phyloP scores from a whole-genome alignment of 768 basidiomycete species.

The Leccinum arenicola region DNA sequence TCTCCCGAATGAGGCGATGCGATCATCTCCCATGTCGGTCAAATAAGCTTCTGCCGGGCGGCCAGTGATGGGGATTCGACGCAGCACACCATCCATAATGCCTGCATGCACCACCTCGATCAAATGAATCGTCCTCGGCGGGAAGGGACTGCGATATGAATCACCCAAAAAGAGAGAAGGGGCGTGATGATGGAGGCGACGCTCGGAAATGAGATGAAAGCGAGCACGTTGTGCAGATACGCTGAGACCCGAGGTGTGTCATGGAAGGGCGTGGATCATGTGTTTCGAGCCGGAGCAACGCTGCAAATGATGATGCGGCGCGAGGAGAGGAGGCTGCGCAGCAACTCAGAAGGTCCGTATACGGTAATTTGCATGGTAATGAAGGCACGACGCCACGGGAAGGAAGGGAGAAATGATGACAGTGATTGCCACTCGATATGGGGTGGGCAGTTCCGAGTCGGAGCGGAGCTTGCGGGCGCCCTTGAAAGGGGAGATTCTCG shows the following conservation, averaged over 20 bases:
- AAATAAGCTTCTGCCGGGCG: constrained; percentile 1
- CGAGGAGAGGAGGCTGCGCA: constrained; percentile 20
- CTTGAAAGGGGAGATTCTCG: constrained; percentile 4
- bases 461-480: constrained; percentile 22
- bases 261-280: constrained; percentile 18
- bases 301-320: constrained; percentile 20
- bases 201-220: constrained; percentile 24
- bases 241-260: constrained; percentile 10
- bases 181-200: constrained; percentile 8
- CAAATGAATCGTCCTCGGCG: not conserved
- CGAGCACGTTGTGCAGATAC: constrained; percentile 9
- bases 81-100: not conserved
- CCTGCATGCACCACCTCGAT: not conserved
- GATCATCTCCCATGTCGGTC: constrained; percentile 5
- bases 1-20: constrained; percentile 3
- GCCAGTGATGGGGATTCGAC: not conserved
- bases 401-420: constrained; percentile 9
- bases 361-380: constrained; percentile 9
- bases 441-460: constrained; percentile 13
- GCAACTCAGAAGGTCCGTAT: constrained; percentile 6
- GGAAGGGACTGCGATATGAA: not conserved
- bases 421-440: constrained; percentile 12
- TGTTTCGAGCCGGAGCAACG: constrained; percentile 27
- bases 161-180: not conserved
- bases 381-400: constrained; percentile 15